Percentiles rank a stretch among this genome's conserved stretches.
Evolutionary conservation across 148 eudicot genomes (phyloP).

Genomic region (Rhododendron williamsianum): DNA sequence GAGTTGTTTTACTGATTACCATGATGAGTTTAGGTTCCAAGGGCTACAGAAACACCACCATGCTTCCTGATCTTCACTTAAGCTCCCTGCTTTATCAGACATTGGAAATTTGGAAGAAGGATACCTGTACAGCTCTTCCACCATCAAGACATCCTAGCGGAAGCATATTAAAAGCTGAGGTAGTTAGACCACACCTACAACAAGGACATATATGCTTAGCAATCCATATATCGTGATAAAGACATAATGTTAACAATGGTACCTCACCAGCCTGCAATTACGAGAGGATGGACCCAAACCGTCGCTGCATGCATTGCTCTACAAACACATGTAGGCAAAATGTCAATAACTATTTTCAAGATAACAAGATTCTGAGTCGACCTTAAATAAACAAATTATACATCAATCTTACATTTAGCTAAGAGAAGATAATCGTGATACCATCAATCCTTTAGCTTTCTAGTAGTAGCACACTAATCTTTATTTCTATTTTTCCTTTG

Average conservation of each 20-base stretch:
- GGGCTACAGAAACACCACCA: neutral
- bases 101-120: neutral
- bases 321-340: slow-evolving; percentile 18
- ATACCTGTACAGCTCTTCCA: slow-evolving; percentile 96
- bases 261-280: slow-evolving; percentile 96
- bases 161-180: slow-evolving; percentile 96
- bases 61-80: neutral
- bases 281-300: slow-evolving; percentile 85
- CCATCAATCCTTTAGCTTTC: neutral
- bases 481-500: neutral
- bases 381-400: neutral
- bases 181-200: slow-evolving; percentile 95
- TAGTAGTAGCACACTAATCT: neutral
- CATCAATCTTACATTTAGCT: neutral
- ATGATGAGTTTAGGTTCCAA: neutral
- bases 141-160: slow-evolving; percentile 99
- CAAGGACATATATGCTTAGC: slow-evolving; percentile 11
- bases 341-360: slow-evolving; percentile 5
- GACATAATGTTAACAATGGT: slow-evolving; percentile 11
- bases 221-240: neutral
- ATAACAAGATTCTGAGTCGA: slow-evolving; percentile 6
- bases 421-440: neutral
- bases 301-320: slow-evolving; percentile 90
- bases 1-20: neutral
- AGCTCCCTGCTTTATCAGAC: slow-evolving; percentile 3